Conservation (phyloP, 1,284 basidiomycete genomes). For the Cystobasidium sp. region DNA sequence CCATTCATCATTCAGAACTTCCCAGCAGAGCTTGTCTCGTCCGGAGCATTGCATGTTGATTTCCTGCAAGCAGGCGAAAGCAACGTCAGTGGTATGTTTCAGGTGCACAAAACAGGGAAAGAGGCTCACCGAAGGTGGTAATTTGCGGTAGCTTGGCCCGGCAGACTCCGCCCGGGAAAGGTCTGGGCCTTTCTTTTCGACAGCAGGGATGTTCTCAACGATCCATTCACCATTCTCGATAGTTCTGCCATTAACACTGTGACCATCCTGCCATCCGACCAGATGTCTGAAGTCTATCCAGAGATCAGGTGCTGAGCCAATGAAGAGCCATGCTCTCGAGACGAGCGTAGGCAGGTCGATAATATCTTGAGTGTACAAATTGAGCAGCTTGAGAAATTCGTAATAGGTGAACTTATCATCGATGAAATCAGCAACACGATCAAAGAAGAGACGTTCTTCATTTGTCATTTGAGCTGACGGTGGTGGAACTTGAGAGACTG, state of each 20-base stretch:
- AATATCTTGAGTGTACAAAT: constrained; percentile 91
- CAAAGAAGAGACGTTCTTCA: constrained; percentile 91
- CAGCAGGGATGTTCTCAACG: constrained; percentile 58
- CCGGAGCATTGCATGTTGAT: constrained; percentile 88
- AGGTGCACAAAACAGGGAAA: not conserved
- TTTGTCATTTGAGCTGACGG: constrained; percentile 64
- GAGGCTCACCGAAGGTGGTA: constrained; percentile 77
- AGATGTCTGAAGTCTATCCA: constrained; percentile 85
- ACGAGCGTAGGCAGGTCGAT: constrained; percentile 85
- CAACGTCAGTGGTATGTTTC: constrained; percentile 29
- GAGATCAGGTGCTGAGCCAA: constrained; percentile 76
- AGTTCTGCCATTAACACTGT: constrained; percentile 54
- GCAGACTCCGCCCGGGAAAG: constrained; percentile 54
- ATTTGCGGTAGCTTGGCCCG: constrained; percentile 90
- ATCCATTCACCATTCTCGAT: constrained; percentile 60
- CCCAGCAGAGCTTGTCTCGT: constrained; percentile 91
- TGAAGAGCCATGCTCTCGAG: constrained; percentile 76
- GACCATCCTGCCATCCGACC: constrained; percentile 74
- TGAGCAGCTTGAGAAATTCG: constrained; percentile 94
- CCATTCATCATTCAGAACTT: constrained; percentile 95
- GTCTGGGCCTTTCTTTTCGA: constrained; percentile 25
- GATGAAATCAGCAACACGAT: constrained; percentile 81
- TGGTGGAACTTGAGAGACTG: constrained; percentile 42
- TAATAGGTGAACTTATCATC: constrained; percentile 82
- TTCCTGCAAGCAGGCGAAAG: constrained; percentile 65